A percentile compares a stretch with the other conserved stretches of the same genome.
These are phyloP conservation scores for Novymonas esmeraldas DNA, from an alignment of 208 protist species.

Conservation along the genomic window DNA sequence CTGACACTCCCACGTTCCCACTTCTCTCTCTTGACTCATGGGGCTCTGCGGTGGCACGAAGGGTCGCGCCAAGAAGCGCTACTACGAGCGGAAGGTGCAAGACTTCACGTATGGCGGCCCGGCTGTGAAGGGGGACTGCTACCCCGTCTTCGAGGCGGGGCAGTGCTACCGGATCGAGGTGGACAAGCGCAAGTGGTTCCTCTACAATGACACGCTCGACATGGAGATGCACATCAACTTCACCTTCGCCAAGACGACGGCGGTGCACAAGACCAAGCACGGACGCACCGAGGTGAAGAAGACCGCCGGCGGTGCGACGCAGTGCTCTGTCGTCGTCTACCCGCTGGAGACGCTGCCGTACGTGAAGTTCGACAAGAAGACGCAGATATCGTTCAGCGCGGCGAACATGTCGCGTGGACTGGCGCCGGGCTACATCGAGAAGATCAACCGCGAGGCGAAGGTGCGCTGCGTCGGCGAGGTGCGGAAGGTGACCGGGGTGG, in stretches of 20 bases:
- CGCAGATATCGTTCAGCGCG: conserved; percentile 27
- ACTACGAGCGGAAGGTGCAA: conserved; percentile 19
- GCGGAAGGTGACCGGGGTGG: conserved; percentile 18
- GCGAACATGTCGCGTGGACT: conserved; percentile 15
- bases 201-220: conserved; percentile 74
- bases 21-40: too few relatives aligned
- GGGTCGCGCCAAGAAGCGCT: conserved; percentile 10
- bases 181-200: conserved; percentile 40
- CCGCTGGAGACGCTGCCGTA: conserved; percentile 54
- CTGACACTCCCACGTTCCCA: too few relatives aligned
- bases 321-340: conserved; percentile 46
- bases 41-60: conserved; percentile 9
- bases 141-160: conserved; percentile 48
- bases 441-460: conserved; percentile 26
- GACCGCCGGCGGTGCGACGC: conserved; percentile 9
- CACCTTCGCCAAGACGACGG: conserved; percentile 34
- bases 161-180: conserved; percentile 58
- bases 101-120: conserved; percentile 33
- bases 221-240: conserved; percentile 66
- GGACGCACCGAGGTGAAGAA: conserved; percentile 23
- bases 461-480: conserved; percentile 30
- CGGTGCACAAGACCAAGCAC: conserved; percentile 28
- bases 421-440: conserved; percentile 29
- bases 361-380: conserved; percentile 33
- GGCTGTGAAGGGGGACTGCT: conserved; percentile 28